Conservation (phyloP, 1,139 yeast genomes). For the Yarrowia galli region DNA sequence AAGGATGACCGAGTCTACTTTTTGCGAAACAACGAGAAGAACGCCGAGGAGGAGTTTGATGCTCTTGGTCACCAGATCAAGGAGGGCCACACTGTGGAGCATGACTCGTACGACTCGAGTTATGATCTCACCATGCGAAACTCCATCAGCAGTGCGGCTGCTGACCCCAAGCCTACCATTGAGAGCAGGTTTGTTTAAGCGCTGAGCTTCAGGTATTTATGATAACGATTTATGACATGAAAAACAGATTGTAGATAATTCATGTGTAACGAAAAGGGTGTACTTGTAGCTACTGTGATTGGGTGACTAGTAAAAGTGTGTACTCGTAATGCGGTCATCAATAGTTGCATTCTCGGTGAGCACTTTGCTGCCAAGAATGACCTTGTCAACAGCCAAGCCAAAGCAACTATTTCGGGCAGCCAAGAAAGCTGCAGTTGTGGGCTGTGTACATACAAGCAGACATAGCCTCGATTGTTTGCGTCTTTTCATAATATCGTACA, state of each 20-base stretch:
- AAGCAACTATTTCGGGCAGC: neutral
- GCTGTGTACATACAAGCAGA: slow-evolving; percentile 2
- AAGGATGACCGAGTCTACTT: slow-evolving; percentile 95
- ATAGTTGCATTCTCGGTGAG: too few relatives aligned
- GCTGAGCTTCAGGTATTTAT: slow-evolving; percentile 29
- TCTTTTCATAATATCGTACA: too few relatives aligned
- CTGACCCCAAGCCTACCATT: slow-evolving; percentile 24
- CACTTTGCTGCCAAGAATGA: neutral
- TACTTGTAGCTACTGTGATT: too few relatives aligned
- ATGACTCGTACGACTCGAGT: slow-evolving; percentile 30
- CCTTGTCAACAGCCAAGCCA: slow-evolving; percentile 9
- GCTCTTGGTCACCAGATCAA: slow-evolving; percentile 92
- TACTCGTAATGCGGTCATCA: too few relatives aligned
- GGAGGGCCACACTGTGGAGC: slow-evolving; percentile 52
- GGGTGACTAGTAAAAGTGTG: too few relatives aligned
- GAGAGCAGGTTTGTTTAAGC: slow-evolving; percentile 34
- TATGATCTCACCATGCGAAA: slow-evolving; percentile 34
- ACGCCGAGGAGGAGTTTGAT: slow-evolving; percentile 69
- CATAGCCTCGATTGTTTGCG: neutral
- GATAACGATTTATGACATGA: slow-evolving; percentile 28
- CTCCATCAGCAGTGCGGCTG: slow-evolving; percentile 27
- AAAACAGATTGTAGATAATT: neutral
- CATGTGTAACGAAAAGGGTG: too few relatives aligned
- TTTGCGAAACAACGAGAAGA: slow-evolving; percentile 61
- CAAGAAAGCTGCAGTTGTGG: slow-evolving; percentile 1